Evolutionary conservation across 1,284 basidiomycete species (phyloP), one percentile per base, ranked within the genome.

Genomic region (Papiliotrema terrestris): DNA sequence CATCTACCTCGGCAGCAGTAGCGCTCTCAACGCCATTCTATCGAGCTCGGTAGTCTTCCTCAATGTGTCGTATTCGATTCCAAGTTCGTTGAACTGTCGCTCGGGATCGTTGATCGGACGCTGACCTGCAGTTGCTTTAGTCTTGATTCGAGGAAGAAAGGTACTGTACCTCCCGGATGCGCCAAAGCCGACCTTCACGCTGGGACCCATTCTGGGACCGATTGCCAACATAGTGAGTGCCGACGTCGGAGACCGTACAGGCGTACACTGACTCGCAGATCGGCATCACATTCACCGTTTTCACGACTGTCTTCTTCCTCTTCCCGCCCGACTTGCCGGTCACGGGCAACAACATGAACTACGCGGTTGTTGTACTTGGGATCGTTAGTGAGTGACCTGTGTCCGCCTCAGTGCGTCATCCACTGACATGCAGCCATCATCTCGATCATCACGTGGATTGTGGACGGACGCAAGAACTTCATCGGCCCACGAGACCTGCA

Each of bases 1-100:
- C 66, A 83, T 46, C 74, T 85, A 63, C 78, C 83, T 66, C 78
- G 85, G 56, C 71, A 85, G 53, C 73, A 82, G 65, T 76, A 80
- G 70, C 72, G 78, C 78, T 0, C 65, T 79, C 51, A 78, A 78
- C 61, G 78, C 78, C 25, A 78, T 80, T 49, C 61, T 78, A 22
- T 69, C 65, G 11, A 63, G 67, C 2, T 65, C 61, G 8, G 77
- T 79, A 17, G 77, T 80, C 5, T 60, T 75, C 32, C 66, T 80
- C 13, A 72, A 79, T 52, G 38, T 78, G 42, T 69, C 67, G 17
- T 79, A 79, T 61, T 63, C 65, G 26, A 65, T 77, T 17, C 76
- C 78, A 1, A 53, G 51, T 53, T n/a, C 26, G 49, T 44, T 5
- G 36, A 5, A 20, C 8, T 39, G 20, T 48, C 5, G 17, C 22